These are phyloP conservation scores for Hydrangea macrophylla DNA, from an alignment of 148 eudicot species.

Conservation along the genomic window DNA sequence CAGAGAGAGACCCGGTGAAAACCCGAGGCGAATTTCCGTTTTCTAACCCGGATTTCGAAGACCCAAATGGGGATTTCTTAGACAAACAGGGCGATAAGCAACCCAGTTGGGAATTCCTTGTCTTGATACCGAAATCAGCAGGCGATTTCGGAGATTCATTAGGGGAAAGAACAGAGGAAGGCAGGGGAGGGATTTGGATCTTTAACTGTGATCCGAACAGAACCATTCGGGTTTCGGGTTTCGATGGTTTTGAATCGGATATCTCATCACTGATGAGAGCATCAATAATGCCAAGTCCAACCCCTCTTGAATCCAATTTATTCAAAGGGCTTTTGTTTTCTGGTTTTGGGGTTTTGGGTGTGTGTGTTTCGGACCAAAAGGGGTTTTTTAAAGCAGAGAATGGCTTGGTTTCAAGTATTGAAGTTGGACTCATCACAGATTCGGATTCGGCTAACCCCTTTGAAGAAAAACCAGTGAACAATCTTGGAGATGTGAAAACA, in stretches of 20 bases:
- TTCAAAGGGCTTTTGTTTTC: constrained; percentile 20
- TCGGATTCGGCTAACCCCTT: constrained; percentile 33
- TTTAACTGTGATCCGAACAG: constrained; percentile 49
- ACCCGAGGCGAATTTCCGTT: constrained; percentile 25
- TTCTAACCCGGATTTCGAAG: constrained; percentile 20
- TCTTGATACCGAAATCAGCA: constrained; percentile 51
- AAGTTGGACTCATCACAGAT: constrained; percentile 51
- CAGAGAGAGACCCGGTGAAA: constrained; percentile 26
- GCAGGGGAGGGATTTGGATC: constrained; percentile 51
- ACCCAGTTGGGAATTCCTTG: constrained; percentile 33
- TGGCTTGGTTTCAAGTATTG: constrained; percentile 48
- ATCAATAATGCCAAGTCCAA: constrained; percentile 55
- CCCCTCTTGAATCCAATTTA: constrained; percentile 27
- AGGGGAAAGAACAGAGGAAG: constrained; percentile 23
- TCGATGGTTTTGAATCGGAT: constrained; percentile 19
- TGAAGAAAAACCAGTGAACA: constrained; percentile 38
- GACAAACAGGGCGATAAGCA: constrained; percentile 18
- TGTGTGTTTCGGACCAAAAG: constrained; percentile 28
- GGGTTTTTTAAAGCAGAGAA: constrained; percentile 34
- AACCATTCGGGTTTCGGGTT: constrained; percentile 28
- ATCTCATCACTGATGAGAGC: constrained; percentile 32
- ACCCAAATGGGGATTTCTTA: constrained; percentile 31
- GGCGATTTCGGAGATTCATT: constrained; percentile 40
- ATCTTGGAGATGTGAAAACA: constrained; percentile 29
- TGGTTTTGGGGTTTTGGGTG: constrained; percentile 29